Evolutionary conservation across 2,329 filamentous ascomycete species (phyloP).

Genomic region (Trichoderma harzianum): DNA sequence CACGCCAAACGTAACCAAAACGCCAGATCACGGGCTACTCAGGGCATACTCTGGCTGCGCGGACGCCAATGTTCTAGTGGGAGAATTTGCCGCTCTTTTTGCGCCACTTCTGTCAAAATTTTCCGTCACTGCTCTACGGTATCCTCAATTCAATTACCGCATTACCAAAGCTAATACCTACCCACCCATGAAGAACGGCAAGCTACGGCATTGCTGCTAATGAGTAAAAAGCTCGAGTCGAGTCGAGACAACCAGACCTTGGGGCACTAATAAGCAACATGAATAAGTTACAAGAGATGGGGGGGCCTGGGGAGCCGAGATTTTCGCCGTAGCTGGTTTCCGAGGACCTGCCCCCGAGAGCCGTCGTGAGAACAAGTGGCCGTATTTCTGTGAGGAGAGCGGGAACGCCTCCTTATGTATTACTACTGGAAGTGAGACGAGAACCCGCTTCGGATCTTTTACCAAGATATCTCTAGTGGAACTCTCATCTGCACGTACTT

Average conservation of each 20-base stretch:
- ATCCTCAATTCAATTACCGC: background rate
- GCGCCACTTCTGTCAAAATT: background rate
- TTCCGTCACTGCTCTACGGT: background rate
- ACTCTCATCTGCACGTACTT: background rate
- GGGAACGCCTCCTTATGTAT: constrained; percentile 10
- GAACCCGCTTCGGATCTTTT: background rate
- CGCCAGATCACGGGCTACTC: background rate
- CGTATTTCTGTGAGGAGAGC: background rate
- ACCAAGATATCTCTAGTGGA: background rate
- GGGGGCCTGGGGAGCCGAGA: background rate
- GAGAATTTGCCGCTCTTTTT: background rate
- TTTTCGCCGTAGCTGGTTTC: background rate
- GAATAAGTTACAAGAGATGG: background rate
- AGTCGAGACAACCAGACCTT: background rate
- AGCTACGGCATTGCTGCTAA: background rate
- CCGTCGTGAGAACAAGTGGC: background rate
- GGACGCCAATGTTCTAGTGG: constrained; percentile 5
- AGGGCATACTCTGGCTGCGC: background rate
- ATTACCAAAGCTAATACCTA: background rate
- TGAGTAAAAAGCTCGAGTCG: background rate
- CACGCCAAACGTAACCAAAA: background rate
- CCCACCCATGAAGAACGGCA: background rate
- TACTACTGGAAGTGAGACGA: background rate
- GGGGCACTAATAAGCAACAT: background rate
- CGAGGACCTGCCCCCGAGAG: background rate